Evolutionary conservation across 257 asterid genomes (phyloP).

Genomic region (Echites panduratus): DNA sequence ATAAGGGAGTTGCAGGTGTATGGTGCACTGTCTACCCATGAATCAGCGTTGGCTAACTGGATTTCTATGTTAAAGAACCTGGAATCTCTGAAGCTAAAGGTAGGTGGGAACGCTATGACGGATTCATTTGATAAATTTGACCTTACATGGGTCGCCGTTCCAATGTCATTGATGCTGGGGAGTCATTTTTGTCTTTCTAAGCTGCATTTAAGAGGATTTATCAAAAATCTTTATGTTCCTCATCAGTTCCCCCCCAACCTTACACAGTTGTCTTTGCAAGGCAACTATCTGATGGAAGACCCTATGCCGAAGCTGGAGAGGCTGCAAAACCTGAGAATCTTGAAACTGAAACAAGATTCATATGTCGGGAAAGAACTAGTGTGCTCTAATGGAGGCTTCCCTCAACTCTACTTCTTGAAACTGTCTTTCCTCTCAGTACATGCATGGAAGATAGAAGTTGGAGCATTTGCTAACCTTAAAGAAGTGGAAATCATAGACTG

Average conservation of each 20-base stretch:
- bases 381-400: constrained; percentile 17
- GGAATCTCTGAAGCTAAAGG: constrained; percentile 10
- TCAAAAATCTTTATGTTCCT: constrained; percentile 2
- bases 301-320: constrained; percentile 21
- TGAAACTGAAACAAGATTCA: constrained; percentile 13
- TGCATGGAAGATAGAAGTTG: constrained; percentile 14
- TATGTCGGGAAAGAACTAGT: constrained; percentile 17
- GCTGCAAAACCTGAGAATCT: constrained; percentile 13
- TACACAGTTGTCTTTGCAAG: constrained; percentile 11
- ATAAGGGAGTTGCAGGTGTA: constrained; percentile 9
- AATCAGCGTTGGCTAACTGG: constrained; percentile 16
- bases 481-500: constrained; percentile 19
- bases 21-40: constrained; percentile 9
- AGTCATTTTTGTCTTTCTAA: constrained; percentile 11
- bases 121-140: background rate
- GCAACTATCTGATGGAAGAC: constrained; percentile 9
- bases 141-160: background rate
- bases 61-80: constrained; percentile 18
- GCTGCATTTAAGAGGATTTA: constrained; percentile 18
- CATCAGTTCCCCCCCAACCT: constrained; percentile 19
- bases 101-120: background rate
- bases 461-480: constrained; percentile 16
- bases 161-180: constrained; percentile 1
- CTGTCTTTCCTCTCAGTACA: constrained; percentile 4
- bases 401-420: constrained; percentile 19